A percentile compares a stretch with the other conserved stretches of the same genome.
Conservation (phyloP, 331 rosid genomes). For the Spiraea crenata region DNA sequence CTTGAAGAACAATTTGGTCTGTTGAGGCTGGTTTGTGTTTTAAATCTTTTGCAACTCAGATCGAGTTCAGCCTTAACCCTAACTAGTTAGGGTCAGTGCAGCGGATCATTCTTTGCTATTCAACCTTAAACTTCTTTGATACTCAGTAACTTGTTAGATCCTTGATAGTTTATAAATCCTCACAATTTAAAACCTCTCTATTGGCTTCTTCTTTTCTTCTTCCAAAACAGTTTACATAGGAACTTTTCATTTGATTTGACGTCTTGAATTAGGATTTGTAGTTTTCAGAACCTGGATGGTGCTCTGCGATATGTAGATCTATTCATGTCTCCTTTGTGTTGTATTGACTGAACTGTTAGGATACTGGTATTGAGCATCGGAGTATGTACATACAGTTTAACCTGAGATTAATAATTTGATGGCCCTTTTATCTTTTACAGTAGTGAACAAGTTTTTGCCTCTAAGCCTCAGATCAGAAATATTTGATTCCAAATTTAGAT, state of each 20-base stretch:
- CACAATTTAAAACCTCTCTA: neutral
- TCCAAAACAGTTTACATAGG: neutral
- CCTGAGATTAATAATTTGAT: neutral
- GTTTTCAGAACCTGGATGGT: neutral
- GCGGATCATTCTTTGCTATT: neutral
- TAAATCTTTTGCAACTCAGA: too few species aligned
- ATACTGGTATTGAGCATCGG: neutral
- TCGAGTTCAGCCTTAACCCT: too few species aligned
- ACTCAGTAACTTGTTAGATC: neutral
- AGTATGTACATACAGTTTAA: neutral
- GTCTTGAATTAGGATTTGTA: neutral
- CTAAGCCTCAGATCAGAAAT: neutral
- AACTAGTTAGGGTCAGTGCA: too few species aligned
- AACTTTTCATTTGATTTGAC: neutral
- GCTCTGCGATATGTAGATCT: neutral
- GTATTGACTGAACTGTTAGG: neutral
- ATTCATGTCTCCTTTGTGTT: neutral
- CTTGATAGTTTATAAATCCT: neutral
- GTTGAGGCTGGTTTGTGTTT: too few species aligned
- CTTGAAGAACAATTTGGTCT: too few species aligned
- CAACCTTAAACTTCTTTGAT: neutral
- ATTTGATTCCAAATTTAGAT: neutral
- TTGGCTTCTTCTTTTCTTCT: neutral
- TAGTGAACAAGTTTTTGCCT: slow-evolving; percentile 2
- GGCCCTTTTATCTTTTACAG: neutral